Evolutionary conservation across 352 stramenopile genomes (phyloP).

Genomic region (Nothophytophthora sp.): DNA sequence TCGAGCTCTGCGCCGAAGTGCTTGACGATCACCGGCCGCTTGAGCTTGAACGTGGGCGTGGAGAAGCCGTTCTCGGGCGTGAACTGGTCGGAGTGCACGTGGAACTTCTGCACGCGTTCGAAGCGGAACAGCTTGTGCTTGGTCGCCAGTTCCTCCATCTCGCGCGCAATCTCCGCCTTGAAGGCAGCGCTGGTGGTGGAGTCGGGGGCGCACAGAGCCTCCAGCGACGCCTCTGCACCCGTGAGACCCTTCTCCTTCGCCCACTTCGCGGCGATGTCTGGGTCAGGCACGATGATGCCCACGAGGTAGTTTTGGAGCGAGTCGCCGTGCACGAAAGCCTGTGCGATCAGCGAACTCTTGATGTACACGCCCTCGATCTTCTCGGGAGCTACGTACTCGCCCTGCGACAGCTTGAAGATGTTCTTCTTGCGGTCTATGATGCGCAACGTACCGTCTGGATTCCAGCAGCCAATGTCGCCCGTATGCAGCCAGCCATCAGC

Average conservation of each 20-base stretch:
- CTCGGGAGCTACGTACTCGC: slow-evolving; percentile 96
- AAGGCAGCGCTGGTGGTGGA: slow-evolving; percentile 17
- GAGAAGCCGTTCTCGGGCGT: slow-evolving; percentile 91
- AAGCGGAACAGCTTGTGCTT: slow-evolving; percentile 89
- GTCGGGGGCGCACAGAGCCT: slow-evolving; percentile 12
- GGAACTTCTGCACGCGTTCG: slow-evolving; percentile 89
- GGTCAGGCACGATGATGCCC: slow-evolving; percentile 93
- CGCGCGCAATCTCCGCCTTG: slow-evolving; percentile 64
- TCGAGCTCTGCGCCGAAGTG: slow-evolving; percentile 82
- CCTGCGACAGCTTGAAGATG: slow-evolving; percentile 94
- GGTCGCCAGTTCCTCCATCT: slow-evolving; percentile 71
- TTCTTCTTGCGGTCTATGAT: slow-evolving; percentile 94
- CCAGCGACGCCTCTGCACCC: slow-evolving; percentile 25
- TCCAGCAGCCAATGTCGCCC: slow-evolving; percentile 96
- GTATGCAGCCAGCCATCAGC: slow-evolving; percentile 96
- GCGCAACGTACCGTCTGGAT: slow-evolving; percentile 87
- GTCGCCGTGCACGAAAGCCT: slow-evolving; percentile 96
- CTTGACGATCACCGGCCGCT: slow-evolving; percentile 89
- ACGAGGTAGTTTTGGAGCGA: slow-evolving; percentile 94
- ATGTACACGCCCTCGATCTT: slow-evolving; percentile 97
- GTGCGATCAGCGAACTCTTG: slow-evolving; percentile 89
- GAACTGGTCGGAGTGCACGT: slow-evolving; percentile 88
- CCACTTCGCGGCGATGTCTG: slow-evolving; percentile 86
- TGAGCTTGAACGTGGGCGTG: slow-evolving; percentile 98
- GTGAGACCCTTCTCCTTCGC: slow-evolving; percentile 46